Evolutionary conservation across 495 filamentous ascomycete species (phyloP).

Genomic region (Penicillium daleae): DNA sequence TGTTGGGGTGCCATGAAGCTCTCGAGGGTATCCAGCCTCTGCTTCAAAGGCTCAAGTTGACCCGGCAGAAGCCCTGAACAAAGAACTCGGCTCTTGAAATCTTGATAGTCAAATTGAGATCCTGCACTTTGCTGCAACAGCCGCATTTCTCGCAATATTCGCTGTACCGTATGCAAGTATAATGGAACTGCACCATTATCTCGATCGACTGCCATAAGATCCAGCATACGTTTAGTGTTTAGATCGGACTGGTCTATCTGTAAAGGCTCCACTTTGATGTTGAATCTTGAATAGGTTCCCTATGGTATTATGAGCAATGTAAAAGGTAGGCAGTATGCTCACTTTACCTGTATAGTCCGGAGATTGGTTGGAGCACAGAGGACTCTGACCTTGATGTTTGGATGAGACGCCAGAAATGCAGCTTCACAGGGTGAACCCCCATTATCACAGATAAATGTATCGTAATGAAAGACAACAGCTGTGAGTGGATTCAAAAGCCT

Average conservation of each 20-base stretch:
- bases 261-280: slow-evolving; percentile 56
- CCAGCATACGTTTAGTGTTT: slow-evolving; percentile 65
- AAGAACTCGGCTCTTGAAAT: slow-evolving; percentile 49
- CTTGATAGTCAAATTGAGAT: slow-evolving; percentile 54
- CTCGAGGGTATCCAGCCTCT: slow-evolving; percentile 60
- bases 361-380: slow-evolving; percentile 67
- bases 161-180: slow-evolving; percentile 62
- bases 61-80: slow-evolving; percentile 40
- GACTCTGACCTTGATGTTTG: slow-evolving; percentile 60
- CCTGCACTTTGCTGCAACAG: slow-evolving; percentile 43
- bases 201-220: slow-evolving; percentile 66
- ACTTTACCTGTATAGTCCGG: slow-evolving; percentile 45
- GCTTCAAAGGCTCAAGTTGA: slow-evolving; percentile 56
- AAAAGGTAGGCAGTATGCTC: slow-evolving; percentile 5
- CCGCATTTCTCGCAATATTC: slow-evolving; percentile 64
- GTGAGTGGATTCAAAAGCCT: slow-evolving; percentile 56
- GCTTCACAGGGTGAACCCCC: slow-evolving; percentile 66
- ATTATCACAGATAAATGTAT: slow-evolving; percentile 59
- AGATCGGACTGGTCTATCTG: slow-evolving; percentile 61
- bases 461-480: slow-evolving; percentile 72
- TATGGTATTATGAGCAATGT: slow-evolving; percentile 11
- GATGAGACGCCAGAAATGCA: slow-evolving; percentile 62
- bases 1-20: slow-evolving; percentile 55
- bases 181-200: slow-evolving; percentile 53
- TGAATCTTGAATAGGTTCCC: slow-evolving; percentile 33